Percentiles rank a stretch among this genome's conserved stretches.
Evolutionary conservation across 176 grass and related monocot species (phyloP).

Genomic region (Phragmites australis): DNA sequence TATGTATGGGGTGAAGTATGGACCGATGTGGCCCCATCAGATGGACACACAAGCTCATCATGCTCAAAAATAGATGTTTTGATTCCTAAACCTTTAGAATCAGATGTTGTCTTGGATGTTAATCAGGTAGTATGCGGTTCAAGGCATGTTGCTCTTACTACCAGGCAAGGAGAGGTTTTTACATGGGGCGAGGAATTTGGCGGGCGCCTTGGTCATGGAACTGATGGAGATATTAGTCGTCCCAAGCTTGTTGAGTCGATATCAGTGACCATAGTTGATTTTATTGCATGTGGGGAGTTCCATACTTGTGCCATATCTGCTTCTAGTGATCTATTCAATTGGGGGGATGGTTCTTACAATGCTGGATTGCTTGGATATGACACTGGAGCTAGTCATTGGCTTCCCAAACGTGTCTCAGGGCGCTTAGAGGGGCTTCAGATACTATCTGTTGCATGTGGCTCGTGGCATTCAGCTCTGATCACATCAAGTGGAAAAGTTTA

Average conservation of each 20-base stretch:
- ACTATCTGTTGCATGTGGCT: slow-evolving; percentile 72
- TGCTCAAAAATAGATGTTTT: slow-evolving; percentile 70
- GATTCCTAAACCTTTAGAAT: slow-evolving; percentile 84
- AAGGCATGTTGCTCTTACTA: slow-evolving; percentile 81
- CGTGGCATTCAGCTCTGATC: slow-evolving; percentile 84
- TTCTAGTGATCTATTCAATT: slow-evolving; percentile 79
- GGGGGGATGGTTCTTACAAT: slow-evolving; percentile 79
- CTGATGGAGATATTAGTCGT: slow-evolving; percentile 58
- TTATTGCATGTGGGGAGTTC: slow-evolving; percentile 84
- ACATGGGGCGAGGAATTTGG: slow-evolving; percentile 90
- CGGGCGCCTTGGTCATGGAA: slow-evolving; percentile 75
- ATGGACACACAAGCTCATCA: slow-evolving; percentile 42
- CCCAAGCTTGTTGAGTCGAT: slow-evolving; percentile 87
- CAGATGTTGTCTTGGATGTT: slow-evolving; percentile 92
- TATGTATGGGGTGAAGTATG: slow-evolving; percentile 98
- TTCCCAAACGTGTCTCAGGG: slow-evolving; percentile 83
- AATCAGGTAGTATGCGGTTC: slow-evolving; percentile 79
- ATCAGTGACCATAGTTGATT: slow-evolving; percentile 71
- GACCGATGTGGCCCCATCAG: slow-evolving; percentile 56
- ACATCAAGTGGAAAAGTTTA: slow-evolving; percentile 74
- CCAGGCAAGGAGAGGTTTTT: slow-evolving; percentile 88
- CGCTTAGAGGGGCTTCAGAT: slow-evolving; percentile 77
- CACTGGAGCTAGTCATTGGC: slow-evolving; percentile 57
- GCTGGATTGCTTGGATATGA: slow-evolving; percentile 81
- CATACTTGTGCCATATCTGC: slow-evolving; percentile 81